Evolutionary conservation across 768 basidiomycete genomes (phyloP).

Genomic region (Rhodosporidiobolus sp.): DNA sequence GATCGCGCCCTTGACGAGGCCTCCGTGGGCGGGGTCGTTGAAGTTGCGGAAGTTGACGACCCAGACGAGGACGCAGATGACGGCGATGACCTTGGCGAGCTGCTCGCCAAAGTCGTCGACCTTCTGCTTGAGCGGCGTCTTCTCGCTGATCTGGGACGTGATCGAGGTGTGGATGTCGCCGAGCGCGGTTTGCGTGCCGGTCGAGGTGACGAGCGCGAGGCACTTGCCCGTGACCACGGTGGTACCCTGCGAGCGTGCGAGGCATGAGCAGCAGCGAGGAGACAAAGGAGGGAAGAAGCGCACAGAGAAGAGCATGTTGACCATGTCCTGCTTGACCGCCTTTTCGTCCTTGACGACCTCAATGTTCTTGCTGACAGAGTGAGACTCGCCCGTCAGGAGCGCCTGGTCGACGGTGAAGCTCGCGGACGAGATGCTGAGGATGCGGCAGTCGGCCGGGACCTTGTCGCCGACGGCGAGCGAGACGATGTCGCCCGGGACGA

Average conservation of each 20-base stretch:
- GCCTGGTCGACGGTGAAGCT: slow-evolving; percentile 95
- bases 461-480: slow-evolving; percentile 89
- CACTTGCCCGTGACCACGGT: slow-evolving; percentile 92
- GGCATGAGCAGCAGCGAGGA: neutral
- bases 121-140: slow-evolving; percentile 95
- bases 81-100: slow-evolving; percentile 94
- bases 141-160: slow-evolving; percentile 83
- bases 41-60: slow-evolving; percentile 95
- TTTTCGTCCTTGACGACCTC: slow-evolving; percentile 62
- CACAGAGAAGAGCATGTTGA: slow-evolving; percentile 90
- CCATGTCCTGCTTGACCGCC: slow-evolving; percentile 98
- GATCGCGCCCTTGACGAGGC: slow-evolving; percentile 84
- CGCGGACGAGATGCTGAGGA: slow-evolving; percentile 83
- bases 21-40: slow-evolving; percentile 88
- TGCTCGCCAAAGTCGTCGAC: slow-evolving; percentile 97
- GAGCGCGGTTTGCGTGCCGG: slow-evolving; percentile 82
- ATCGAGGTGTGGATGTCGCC: slow-evolving; percentile 98
- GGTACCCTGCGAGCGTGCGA: slow-evolving; percentile 63
- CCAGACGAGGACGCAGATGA: slow-evolving; percentile 97
- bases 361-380: slow-evolving; percentile 76
- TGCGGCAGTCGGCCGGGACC: slow-evolving; percentile 88
- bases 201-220: slow-evolving; percentile 79
- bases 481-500: slow-evolving; percentile 93
- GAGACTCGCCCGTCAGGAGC: slow-evolving; percentile 90
- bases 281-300: slow-evolving; percentile 42